These are phyloP conservation scores for Mycena haematopus DNA, from an alignment of 768 basidiomycete genomes.

Conservation along the genomic window DNA sequence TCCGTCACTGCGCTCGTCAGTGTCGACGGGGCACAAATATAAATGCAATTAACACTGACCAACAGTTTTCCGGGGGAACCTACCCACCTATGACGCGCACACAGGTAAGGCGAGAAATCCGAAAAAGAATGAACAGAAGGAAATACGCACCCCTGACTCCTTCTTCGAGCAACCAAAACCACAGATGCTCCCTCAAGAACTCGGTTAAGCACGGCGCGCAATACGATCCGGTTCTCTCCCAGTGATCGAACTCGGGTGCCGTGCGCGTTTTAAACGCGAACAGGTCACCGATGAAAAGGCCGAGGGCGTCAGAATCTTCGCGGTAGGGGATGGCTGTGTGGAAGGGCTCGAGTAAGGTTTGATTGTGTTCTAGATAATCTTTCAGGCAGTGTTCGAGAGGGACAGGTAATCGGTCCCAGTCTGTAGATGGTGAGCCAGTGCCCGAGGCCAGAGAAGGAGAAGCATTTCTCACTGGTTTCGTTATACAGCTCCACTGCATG, in stretches of 20 bases:
- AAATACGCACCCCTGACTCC: no score
- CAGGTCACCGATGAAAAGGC: neutral
- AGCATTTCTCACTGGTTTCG: slow-evolving; percentile 17
- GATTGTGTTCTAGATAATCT: neutral
- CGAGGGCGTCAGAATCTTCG: neutral
- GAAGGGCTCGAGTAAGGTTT: neutral
- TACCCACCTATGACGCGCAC: neutral
- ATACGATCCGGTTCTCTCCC: neutral
- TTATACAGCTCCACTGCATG: slow-evolving; percentile 8
- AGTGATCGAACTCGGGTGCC: neutral
- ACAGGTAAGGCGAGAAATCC: neutral
- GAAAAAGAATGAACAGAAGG: neutral
- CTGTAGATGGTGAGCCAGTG: neutral
- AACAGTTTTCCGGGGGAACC: neutral
- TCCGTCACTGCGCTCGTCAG: neutral
- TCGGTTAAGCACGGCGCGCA: neutral
- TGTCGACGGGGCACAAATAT: neutral
- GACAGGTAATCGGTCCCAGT: slow-evolving; percentile 11
- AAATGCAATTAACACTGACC: neutral
- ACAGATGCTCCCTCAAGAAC: slow-evolving; percentile 2
- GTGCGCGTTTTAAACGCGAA: neutral
- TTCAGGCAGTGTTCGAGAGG: neutral
- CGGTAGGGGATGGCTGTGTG: neutral
- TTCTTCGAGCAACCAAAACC: no score
- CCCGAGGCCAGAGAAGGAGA: neutral